phyloP scores from a whole-genome alignment of 495 filamentous ascomycete genomes.

The Bacidia gigantensis region DNA sequence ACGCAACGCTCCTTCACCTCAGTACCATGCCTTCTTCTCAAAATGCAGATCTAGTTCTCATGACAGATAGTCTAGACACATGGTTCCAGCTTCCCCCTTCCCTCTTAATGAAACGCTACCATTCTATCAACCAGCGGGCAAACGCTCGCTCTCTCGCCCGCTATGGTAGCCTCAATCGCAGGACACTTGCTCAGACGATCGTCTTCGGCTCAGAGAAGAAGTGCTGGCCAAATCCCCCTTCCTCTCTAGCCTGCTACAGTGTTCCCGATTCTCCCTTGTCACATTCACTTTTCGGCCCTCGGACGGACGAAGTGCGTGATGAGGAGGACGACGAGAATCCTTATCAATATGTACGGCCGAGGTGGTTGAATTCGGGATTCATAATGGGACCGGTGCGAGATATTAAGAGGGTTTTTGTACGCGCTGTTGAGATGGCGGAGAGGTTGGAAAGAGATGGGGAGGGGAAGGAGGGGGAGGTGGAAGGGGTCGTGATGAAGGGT shows the following conservation, averaged over 20 bases:
- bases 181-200: background rate
- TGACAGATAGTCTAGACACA: conserved; percentile 3
- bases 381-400: conserved; percentile 6
- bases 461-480: no score
- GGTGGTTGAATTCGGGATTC: conserved; percentile 5
- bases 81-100: conserved; percentile 7
- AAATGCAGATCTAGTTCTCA: conserved; percentile 3
- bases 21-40: background rate
- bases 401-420: background rate
- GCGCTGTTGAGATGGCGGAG: background rate
- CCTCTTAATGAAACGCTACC: conserved; percentile 4
- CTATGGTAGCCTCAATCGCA: background rate
- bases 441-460: no score
- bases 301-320: conserved; percentile 1
- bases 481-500: no score
- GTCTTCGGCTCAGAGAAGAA: conserved; percentile 6
- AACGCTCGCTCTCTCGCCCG: background rate
- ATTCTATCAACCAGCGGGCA: conserved; percentile 1
- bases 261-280: conserved; percentile 6
- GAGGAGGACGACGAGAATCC: background rate
- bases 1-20: background rate
- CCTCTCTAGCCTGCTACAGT: conserved; percentile 1
- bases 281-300: conserved; percentile 1
- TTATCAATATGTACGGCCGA: conserved; percentile 1
- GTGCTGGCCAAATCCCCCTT: conserved; percentile 1